These are phyloP conservation scores for Serendipita vermifera DNA, from an alignment of 768 basidiomycete genomes.

Conservation along the genomic window DNA sequence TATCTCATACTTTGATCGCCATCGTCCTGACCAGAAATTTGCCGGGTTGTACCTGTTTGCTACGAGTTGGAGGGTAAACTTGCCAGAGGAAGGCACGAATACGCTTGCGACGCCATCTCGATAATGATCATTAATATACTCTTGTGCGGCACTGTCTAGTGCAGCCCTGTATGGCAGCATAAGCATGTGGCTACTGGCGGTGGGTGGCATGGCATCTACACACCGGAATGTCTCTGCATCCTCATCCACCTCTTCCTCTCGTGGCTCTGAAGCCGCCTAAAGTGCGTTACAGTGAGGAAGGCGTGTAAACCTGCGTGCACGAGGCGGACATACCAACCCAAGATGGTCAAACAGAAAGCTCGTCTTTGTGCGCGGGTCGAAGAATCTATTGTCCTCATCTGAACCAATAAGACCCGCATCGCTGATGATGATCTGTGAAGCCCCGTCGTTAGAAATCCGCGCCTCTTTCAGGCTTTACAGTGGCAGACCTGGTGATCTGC, in stretches of 20 bases:
- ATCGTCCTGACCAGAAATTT: constrained; percentile 94
- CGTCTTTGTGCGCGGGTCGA: constrained; percentile 69
- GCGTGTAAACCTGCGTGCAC: not conserved
- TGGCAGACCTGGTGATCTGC: constrained; percentile 53
- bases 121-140: constrained; percentile 73
- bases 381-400: constrained; percentile 48
- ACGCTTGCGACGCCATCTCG: constrained; percentile 63
- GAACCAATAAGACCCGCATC: constrained; percentile 44
- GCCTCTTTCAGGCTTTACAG: not conserved
- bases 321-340: constrained; percentile 45
- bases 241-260: constrained; percentile 44
- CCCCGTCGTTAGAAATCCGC: constrained; percentile 7
- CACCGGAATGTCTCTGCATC: constrained; percentile 71
- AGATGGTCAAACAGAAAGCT: constrained; percentile 81
- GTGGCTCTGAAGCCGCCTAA: constrained; percentile 74
- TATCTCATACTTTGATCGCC: constrained; percentile 78
- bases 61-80: constrained; percentile 70
- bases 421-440: constrained; percentile 64
- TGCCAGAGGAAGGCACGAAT: constrained; percentile 38
- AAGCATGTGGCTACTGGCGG: not conserved
- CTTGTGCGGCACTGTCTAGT: constrained; percentile 50
- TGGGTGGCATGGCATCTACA: constrained; percentile 11
- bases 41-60: constrained; percentile 89
- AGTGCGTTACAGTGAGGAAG: constrained; percentile 8
- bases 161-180: constrained; percentile 37